These are phyloP conservation scores for Pseudopyricularia cyperi DNA, from an alignment of 2,329 filamentous ascomycete species.

Conservation along the genomic window DNA sequence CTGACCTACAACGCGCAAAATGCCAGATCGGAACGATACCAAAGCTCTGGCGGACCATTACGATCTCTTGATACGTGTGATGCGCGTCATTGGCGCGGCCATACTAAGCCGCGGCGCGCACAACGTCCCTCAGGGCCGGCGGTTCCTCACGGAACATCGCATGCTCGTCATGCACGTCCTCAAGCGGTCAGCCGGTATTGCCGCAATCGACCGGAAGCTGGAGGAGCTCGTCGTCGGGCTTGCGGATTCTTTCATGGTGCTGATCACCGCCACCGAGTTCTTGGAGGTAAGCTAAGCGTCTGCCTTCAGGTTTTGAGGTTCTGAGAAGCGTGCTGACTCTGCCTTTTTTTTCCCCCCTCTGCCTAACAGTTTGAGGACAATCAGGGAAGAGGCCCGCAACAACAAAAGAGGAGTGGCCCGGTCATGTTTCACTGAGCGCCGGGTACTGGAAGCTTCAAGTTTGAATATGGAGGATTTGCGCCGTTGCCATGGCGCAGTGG, in stretches of 20 bases:
- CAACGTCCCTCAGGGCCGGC: slow-evolving; percentile 66
- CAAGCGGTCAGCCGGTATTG: slow-evolving; percentile 73
- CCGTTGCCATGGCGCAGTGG: not conserved
- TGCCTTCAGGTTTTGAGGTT: too few relatives aligned
- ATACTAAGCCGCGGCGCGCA: slow-evolving; percentile 71
- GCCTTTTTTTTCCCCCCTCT: too few relatives aligned
- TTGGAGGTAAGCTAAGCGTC: slow-evolving; percentile 53
- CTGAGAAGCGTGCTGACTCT: not conserved
- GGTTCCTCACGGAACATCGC: slow-evolving; percentile 72
- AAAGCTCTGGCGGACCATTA: slow-evolving; percentile 72
- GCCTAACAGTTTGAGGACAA: not conserved
- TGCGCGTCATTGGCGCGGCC: slow-evolving; percentile 70
- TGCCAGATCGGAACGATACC: slow-evolving; percentile 48
- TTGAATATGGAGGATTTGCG: not conserved
- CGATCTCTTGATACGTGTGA: slow-evolving; percentile 63
- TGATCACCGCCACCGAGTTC: slow-evolving; percentile 74
- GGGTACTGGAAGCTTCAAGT: not conserved
- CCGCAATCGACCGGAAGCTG: slow-evolving; percentile 24
- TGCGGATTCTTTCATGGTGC: slow-evolving; percentile 71
- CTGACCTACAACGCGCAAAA: not conserved
- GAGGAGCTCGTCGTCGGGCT: slow-evolving; percentile 59
- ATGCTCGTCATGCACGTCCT: slow-evolving; percentile 78
- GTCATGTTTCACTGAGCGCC: not conserved
- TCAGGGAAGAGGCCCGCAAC: not conserved
- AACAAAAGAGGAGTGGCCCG: not conserved